phyloP scores from a whole-genome alignment of 805 yeast genomes.

The Priceomyces haplophilus region DNA sequence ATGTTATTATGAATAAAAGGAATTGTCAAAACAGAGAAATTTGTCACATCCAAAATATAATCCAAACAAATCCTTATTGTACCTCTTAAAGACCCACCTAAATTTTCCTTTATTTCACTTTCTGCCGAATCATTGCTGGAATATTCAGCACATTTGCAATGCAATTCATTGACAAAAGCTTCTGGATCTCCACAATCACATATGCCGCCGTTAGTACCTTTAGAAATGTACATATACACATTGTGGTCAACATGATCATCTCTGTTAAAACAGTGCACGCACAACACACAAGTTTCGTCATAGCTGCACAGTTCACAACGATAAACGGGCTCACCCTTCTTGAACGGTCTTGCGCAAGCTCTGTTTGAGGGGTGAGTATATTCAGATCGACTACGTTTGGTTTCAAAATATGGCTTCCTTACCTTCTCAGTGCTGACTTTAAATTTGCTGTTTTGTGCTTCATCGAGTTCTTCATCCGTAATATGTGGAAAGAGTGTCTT shows the following conservation, averaged over 20 bases:
- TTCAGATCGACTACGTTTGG: slow-evolving; percentile 2
- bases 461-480: slow-evolving; percentile 14
- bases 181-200: slow-evolving; percentile 74
- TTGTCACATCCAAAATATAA: slow-evolving; percentile 43
- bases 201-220: slow-evolving; percentile 50
- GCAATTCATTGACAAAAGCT: slow-evolving; percentile 54
- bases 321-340: slow-evolving; percentile 62
- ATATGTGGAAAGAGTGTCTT: slow-evolving; percentile 32
- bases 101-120: slow-evolving; percentile 9
- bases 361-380: slow-evolving; percentile 53
- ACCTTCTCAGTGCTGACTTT: slow-evolving; percentile 8
- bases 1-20: slow-evolving; percentile 36
- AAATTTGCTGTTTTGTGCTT: slow-evolving; percentile 11
- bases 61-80: slow-evolving; percentile 38
- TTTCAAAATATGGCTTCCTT: slow-evolving; percentile 13
- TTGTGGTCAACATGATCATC: slow-evolving; percentile 67
- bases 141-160: slow-evolving; percentile 43
- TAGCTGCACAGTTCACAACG: slow-evolving; percentile 74
- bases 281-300: slow-evolving; percentile 76
- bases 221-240: slow-evolving; percentile 51
- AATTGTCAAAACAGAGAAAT: slow-evolving; percentile 35
- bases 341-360: slow-evolving; percentile 66
- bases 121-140: slow-evolving; percentile 6
- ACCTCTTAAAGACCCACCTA: slow-evolving; percentile 16
- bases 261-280: slow-evolving; percentile 68